phyloP scores from a whole-genome alignment of 2,329 filamentous ascomycete species.

The Thielaviopsis punctulata region DNA sequence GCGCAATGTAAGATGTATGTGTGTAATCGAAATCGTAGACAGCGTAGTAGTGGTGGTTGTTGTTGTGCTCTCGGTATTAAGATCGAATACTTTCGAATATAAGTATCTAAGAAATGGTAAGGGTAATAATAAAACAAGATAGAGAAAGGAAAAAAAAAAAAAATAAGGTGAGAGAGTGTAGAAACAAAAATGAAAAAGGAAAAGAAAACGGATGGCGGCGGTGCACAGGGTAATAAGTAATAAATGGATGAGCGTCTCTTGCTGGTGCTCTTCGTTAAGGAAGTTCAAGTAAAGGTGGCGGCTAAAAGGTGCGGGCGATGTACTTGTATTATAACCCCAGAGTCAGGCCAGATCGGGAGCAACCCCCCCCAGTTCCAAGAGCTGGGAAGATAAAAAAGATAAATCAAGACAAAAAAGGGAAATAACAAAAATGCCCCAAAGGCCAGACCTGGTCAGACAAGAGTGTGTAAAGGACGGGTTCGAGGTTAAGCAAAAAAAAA shows the following conservation, averaged over 20 bases:
- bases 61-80: not conserved
- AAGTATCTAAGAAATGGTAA: not conserved
- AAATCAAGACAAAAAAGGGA: no score
- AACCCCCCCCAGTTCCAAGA: no score
- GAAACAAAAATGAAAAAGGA: not conserved
- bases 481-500: not conserved
- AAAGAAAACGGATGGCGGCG: not conserved
- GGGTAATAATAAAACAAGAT: constrained; percentile 6
- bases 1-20: not conserved
- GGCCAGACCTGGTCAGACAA: not conserved
- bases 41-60: not conserved
- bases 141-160: not conserved
- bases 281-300: not conserved
- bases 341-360: not conserved
- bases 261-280: not conserved
- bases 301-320: not conserved
- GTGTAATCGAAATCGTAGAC: not conserved
- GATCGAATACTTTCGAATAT: not conserved
- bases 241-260: not conserved
- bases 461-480: not conserved
- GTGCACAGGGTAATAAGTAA: not conserved
- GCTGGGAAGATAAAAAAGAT: not conserved
- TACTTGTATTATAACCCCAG: not conserved
- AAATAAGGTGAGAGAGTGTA: not conserved
- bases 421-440: not conserved